Evolutionary conservation across 2,329 filamentous ascomycete genomes (phyloP), one percentile per base, ranked within the genome.

Genomic region (Ramularia endophylla): DNA sequence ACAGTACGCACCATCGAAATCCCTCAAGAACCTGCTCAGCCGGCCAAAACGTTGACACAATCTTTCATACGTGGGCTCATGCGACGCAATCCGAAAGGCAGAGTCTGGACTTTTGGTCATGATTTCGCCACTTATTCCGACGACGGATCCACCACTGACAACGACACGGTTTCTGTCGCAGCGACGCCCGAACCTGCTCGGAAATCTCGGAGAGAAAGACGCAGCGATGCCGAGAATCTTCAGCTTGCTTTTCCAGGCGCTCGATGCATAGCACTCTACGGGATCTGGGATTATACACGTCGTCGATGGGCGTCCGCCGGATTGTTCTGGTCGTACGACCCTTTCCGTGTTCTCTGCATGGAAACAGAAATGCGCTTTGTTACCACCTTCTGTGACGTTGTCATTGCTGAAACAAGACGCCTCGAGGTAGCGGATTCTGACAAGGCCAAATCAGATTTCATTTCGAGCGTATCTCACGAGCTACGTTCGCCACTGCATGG

Each of bases 381-480:
- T 3, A 53, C 59, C 25, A 63, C 63, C 2, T 69, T 70, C 43
- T 65, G 63, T 22, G 64, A 65, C 43, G 65, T 61, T 13, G 53
- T 68, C 25, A 67, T 65, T 55, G 62, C 60, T 5, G 63, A 70
- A 42, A 48, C 67, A 5, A 56, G 59, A n/a, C 50, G 65, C 7
- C 47, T 67, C 5, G 60, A 64, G 17, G 62, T 62, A 1, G 52
- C 64, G 12, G 56, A 56, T 5, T 57, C 62, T 7, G 67, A 72
- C 22, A 65, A 66, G 38, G 65, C 70, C 8, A 77, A 77, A 43
- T 66, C 67, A 1, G 72, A 74, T 11, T 73, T 77, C 31, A 66
- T 77, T 12, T 68, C 69, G 0, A 70, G 67, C 0, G 71, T 76
- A 18, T 71, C 66, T 20, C 74, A 77, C 48, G 74, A 77, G 46